Conservation (phyloP, 2,329 filamentous ascomycete species). For the Sporothrix pseudoabietina region DNA sequence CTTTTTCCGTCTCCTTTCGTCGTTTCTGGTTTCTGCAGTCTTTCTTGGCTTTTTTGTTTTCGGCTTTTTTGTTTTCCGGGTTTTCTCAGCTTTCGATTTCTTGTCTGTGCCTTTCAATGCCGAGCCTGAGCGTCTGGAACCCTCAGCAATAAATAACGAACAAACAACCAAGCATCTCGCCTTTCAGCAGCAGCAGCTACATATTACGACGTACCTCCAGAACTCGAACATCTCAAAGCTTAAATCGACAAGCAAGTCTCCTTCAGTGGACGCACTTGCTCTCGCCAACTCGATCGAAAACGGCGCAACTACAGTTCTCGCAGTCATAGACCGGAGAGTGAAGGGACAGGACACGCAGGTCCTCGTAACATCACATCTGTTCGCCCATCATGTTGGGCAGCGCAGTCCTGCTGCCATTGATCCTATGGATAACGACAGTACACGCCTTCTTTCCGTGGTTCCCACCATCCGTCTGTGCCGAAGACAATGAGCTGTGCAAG, state of each 20-base stretch:
- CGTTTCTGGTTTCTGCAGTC: neutral
- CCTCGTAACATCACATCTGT: neutral
- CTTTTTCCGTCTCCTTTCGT: neutral
- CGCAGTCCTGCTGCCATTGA: constrained; percentile 48
- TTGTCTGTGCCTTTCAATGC: constrained; percentile 2
- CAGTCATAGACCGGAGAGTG: neutral
- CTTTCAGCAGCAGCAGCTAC: neutral
- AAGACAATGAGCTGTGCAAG: constrained; percentile 39
- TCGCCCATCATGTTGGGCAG: constrained; percentile 46
- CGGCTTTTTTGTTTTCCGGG: neutral
- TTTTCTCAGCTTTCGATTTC: neutral
- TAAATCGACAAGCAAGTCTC: constrained; percentile 30
- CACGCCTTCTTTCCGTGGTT: constrained; percentile 54
- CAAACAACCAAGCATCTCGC: neutral
- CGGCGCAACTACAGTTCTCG: constrained; percentile 18
- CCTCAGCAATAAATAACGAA: constrained; percentile 18
- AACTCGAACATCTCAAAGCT: neutral
- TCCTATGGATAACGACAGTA: constrained; percentile 50
- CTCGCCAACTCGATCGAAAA: neutral
- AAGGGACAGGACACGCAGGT: neutral
- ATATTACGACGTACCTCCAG: neutral
- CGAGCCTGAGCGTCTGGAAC: constrained; percentile 29
- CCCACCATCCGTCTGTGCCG: constrained; percentile 40
- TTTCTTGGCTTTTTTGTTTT: neutral
- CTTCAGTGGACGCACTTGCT: constrained; percentile 34